Evolutionary conservation across 495 filamentous ascomycete genomes (phyloP).

Genomic region (Aspergillus wentii): DNA sequence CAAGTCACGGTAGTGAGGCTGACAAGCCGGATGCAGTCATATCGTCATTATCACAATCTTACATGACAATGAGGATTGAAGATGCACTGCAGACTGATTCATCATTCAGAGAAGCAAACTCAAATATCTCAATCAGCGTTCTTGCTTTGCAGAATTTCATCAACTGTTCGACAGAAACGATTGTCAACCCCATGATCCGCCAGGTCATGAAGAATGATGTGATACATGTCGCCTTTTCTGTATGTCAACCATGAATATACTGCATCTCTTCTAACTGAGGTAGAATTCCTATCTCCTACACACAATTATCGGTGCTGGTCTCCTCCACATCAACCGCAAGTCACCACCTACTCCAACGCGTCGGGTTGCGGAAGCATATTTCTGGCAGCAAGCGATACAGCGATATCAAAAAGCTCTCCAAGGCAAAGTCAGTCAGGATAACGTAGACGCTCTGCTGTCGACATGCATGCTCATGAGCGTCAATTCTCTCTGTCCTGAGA

Average conservation of each 20-base stretch:
- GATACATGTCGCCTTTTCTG: constrained; percentile 33
- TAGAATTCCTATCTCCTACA: constrained; percentile 42
- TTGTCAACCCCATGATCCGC: constrained; percentile 22
- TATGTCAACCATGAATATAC: constrained; percentile 8
- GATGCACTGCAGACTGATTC: constrained; percentile 6
- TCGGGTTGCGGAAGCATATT: constrained; percentile 32
- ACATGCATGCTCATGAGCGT: constrained; percentile 39
- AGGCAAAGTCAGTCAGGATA: constrained; percentile 20
- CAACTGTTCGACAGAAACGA: constrained; percentile 20
- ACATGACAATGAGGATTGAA: constrained; percentile 12
- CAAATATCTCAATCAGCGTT: constrained; percentile 10
- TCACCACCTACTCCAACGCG: no score
- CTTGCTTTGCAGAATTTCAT: constrained; percentile 30
- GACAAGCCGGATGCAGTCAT: no score
- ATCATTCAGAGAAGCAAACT: neutral
- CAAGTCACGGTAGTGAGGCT: no score
- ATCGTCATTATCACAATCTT: constrained; percentile 12
- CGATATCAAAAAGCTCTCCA: constrained; percentile 31
- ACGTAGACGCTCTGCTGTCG: constrained; percentile 43
- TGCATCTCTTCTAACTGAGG: neutral
- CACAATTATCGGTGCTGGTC: constrained; percentile 33
- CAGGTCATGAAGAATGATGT: constrained; percentile 33
- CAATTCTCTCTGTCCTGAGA: constrained; percentile 32
- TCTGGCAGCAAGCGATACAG: constrained; percentile 37
- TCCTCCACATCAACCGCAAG: constrained; percentile 34